These are phyloP conservation scores for Coemansia sp. DNA, from an alignment of 192 early-diverging fungal species.

Conservation along the genomic window DNA sequence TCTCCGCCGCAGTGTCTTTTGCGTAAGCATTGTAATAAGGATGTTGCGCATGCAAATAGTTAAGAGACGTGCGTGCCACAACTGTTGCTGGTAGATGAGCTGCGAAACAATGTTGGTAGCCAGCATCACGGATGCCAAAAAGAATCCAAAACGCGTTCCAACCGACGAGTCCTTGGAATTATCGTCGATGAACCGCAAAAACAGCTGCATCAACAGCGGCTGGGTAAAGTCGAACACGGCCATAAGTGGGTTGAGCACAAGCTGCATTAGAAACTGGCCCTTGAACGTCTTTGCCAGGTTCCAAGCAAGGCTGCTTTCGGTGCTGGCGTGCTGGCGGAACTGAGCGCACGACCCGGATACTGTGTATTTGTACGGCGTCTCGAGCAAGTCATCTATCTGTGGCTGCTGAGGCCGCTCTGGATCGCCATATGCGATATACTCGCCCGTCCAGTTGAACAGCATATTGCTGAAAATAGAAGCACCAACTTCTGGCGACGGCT, in stretches of 20 bases:
- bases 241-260: constrained; percentile 25
- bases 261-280: constrained; percentile 39
- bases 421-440: constrained; percentile 8
- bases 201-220: constrained; percentile 58
- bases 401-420: constrained; percentile 12
- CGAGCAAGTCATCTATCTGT: constrained; percentile 19
- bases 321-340: constrained; percentile 4
- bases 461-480: constrained; percentile 24
- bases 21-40: constrained; percentile 58
- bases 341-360: constrained; percentile 7
- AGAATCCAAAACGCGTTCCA: constrained; percentile 44
- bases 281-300: constrained; percentile 39
- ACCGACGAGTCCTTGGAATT: constrained; percentile 27
- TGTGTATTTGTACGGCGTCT: constrained; percentile 8
- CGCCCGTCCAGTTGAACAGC: constrained; percentile 30
- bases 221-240: constrained; percentile 47
- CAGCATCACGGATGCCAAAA: constrained; percentile 59
- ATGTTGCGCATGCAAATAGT: constrained; percentile 57
- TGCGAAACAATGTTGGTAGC: constrained; percentile 38
- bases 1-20: constrained; percentile 55
- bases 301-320: constrained; percentile 12
- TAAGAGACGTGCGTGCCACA: constrained; percentile 62
- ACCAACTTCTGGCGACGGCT: constrained; percentile 22
- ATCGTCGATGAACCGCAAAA: constrained; percentile 52
- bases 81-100: constrained; percentile 56